These are phyloP conservation scores for Ophiostoma pallidulum DNA, from an alignment of 2,329 filamentous ascomycete genomes.

Conservation along the genomic window DNA sequence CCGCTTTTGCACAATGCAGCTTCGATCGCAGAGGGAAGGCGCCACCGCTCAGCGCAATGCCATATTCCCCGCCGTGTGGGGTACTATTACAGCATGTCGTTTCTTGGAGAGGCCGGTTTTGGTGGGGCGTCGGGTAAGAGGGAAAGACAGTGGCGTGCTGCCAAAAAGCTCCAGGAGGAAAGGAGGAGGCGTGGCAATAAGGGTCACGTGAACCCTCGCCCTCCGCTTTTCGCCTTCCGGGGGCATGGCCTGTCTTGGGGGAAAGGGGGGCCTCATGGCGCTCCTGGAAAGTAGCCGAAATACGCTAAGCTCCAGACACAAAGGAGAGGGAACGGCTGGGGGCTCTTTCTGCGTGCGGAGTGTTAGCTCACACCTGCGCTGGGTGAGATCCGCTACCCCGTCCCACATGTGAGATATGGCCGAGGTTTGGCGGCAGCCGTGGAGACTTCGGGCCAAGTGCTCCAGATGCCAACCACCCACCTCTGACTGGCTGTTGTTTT, in stretches of 20 bases:
- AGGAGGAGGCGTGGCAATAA: no score
- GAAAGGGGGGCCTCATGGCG: neutral
- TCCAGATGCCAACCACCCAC: slow-evolving; percentile 3
- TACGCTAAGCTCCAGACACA: slow-evolving; percentile 7
- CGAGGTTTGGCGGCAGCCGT: slow-evolving; percentile 16
- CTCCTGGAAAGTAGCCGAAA: slow-evolving; percentile 4
- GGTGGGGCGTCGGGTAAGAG: no score
- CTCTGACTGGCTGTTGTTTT: slow-evolving; percentile 7
- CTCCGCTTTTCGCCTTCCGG: no score
- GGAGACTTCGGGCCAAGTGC: slow-evolving; percentile 6
- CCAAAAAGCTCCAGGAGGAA: neutral
- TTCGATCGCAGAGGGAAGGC: no score
- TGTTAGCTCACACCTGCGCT: slow-evolving; percentile 7
- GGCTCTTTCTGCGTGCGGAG: slow-evolving; percentile 4
- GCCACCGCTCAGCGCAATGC: no score
- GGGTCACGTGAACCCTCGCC: no score
- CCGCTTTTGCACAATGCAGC: no score
- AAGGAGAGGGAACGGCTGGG: neutral
- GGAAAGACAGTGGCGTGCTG: no score
- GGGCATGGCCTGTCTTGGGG: no score
- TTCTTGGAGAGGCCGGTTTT: no score
- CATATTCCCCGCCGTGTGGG: no score
- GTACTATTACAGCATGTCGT: no score
- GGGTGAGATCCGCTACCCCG: slow-evolving; percentile 16
- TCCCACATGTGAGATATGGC: slow-evolving; percentile 17